Conservation (phyloP, 2,329 filamentous ascomycete species). For the Microsporum audouinii region DNA sequence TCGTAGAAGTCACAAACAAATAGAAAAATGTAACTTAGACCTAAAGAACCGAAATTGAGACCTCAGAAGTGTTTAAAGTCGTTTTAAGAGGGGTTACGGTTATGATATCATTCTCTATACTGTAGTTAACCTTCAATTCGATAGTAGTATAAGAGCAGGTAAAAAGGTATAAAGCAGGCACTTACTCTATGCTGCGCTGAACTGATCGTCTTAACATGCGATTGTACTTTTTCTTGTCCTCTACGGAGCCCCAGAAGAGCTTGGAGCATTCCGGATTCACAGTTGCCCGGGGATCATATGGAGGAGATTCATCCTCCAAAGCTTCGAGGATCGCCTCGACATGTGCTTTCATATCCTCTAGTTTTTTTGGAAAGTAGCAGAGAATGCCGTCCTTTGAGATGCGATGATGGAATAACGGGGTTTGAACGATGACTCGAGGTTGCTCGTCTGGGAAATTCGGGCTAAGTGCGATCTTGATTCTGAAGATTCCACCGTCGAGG, state of each 20-base stretch:
- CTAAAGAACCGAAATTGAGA: neutral
- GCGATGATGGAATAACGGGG: constrained; percentile 75
- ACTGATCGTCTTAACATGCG: constrained; percentile 68
- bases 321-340: constrained; percentile 70
- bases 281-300: constrained; percentile 79
- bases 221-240: constrained; percentile 76
- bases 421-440: constrained; percentile 70
- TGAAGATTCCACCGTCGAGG: constrained; percentile 81
- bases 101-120: neutral
- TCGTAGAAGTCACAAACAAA: neutral
- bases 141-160: neutral
- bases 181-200: constrained; percentile 33
- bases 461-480: constrained; percentile 67
- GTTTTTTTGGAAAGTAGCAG: constrained; percentile 63
- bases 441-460: constrained; percentile 79
- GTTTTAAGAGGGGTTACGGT: neutral
- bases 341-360: constrained; percentile 70
- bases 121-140: neutral
- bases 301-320: constrained; percentile 77
- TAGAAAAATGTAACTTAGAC: neutral
- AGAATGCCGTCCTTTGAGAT: constrained; percentile 69
- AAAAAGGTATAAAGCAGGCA: neutral
- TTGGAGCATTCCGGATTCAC: constrained; percentile 78
- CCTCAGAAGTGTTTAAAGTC: neutral
- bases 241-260: constrained; percentile 70